These are phyloP conservation scores for Orbilia javanica DNA, from an alignment of 2,329 filamentous ascomycete genomes.

Conservation along the genomic window DNA sequence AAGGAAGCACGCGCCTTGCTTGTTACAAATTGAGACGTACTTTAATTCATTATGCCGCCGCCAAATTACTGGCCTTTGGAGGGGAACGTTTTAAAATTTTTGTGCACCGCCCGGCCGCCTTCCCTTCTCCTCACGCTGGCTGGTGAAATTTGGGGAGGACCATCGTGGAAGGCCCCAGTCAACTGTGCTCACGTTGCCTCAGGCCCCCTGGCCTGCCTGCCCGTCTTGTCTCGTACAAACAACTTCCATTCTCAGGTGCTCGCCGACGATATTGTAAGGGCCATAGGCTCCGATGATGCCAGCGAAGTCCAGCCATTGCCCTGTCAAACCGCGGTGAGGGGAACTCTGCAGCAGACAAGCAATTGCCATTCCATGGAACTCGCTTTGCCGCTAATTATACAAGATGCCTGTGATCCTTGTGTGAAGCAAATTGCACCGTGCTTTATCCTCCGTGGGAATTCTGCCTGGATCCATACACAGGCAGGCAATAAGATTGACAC, in stretches of 20 bases:
- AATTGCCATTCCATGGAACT: conserved; percentile 47
- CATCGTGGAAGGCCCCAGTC: conserved; percentile 25
- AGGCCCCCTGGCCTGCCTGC: conserved; percentile 43
- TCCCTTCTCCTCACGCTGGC: neutral
- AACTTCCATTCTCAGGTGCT: conserved; percentile 43
- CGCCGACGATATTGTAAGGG: neutral
- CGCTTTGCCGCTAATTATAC: conserved; percentile 8
- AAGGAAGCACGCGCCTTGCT: conserved; percentile 27
- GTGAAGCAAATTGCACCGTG: conserved; percentile 5
- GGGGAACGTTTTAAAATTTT: conserved; percentile 1
- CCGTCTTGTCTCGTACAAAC: conserved; percentile 34
- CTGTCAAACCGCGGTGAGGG: conserved; percentile 27
- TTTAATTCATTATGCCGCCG: conserved; percentile 20
- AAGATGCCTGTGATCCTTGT: conserved; percentile 8
- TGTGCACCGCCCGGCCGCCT: conserved; percentile 24
- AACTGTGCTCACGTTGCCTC: conserved; percentile 41
- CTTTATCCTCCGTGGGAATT: neutral
- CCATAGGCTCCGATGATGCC: conserved; percentile 8
- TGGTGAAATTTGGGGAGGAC: conserved; percentile 40
- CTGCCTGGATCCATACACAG: conserved; percentile 14
- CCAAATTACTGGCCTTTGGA: conserved; percentile 15
- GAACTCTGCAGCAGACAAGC: conserved; percentile 34
- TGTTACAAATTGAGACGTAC: conserved; percentile 22
- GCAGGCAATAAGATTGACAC: conserved; percentile 31
- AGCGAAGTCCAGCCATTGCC: conserved; percentile 22